Evolutionary conservation across 129 eudicot genomes (phyloP), one percentile per base, ranked within the genome.

Genomic region (Flaveria ramosissima): DNA sequence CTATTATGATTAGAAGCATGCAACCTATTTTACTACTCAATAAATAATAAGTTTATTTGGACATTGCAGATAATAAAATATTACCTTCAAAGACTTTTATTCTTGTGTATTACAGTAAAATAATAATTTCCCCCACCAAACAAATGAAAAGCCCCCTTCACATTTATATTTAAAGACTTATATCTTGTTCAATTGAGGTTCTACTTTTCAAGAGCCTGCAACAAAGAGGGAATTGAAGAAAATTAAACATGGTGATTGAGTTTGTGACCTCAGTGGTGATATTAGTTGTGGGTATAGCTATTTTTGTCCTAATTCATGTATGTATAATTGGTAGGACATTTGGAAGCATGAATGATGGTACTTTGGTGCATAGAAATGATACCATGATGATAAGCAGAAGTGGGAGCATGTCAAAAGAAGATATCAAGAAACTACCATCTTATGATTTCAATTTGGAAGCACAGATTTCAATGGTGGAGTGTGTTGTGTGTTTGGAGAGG

Each of bases 251-350:
- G 84, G 74, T 81, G 4, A 62, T 82, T 84, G 90, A 83, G 62
- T 80, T 90, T 24, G 74, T 90, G 74, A 70, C 75, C 61, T 88
- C 90, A 20, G 80, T 78, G 42, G 48, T 77, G 10, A 15, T 90
- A 59, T 47, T 90, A 57, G 19, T 84, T 55, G 80, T 73, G 43
- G 96, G 89, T 48, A 75, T 90, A 42, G 82, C 86, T 64, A 43
- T 85, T 62, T 71, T 90, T 78, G 77, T 84, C 2, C 15, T 78
- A 8, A 90, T 90, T 64, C 96, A 90, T 76, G 60, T 88, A 13
- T 90, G 92, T 30, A 77, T 90, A 64, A 86, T 88, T 73, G 89
- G 96, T 61, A 83, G 96, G 62, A 84, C 89, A 57, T 90, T 84
- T 61, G 82, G 85, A 27, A 83, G 79, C 52, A 73, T 68, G 12